Percentiles rank a stretch among this genome's conserved stretches.
phyloP scores from a whole-genome alignment of 257 asterid genomes.

The Haberlea rhodopensis region DNA sequence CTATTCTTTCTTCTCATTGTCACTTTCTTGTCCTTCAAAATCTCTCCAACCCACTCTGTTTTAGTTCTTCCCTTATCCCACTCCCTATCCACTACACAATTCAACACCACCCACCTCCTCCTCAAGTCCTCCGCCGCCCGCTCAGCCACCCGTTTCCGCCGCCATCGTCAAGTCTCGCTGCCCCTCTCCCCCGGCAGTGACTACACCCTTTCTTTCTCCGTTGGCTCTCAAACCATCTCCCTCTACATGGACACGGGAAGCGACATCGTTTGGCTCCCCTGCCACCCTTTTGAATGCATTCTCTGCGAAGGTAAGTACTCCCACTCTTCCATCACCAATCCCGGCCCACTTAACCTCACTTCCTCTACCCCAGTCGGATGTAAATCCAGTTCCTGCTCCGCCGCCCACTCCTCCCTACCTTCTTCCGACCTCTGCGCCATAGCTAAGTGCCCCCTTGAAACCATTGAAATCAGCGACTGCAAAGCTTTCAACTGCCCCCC shows the following conservation, averaged over 20 bases:
- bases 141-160: slow-evolving; percentile 65
- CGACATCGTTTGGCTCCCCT: slow-evolving; percentile 95
- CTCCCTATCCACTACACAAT: slow-evolving; percentile 47
- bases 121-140: slow-evolving; percentile 68
- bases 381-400: slow-evolving; percentile 73
- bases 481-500: slow-evolving; percentile 53
- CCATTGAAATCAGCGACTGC: slow-evolving; percentile 68
- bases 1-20: slow-evolving; percentile 27
- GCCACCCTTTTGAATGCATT: slow-evolving; percentile 80
- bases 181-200: slow-evolving; percentile 86
- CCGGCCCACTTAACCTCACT: slow-evolving; percentile 67
- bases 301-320: slow-evolving; percentile 82
- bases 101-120: slow-evolving; percentile 66
- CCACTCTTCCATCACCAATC: slow-evolving; percentile 49
- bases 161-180: slow-evolving; percentile 68
- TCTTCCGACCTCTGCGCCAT: slow-evolving; percentile 84
- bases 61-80: slow-evolving; percentile 64
- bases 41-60: slow-evolving; percentile 15
- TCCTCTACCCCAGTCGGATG: slow-evolving; percentile 49
- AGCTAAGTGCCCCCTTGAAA: slow-evolving; percentile 73
- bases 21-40: slow-evolving; percentile 12
- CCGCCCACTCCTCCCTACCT: slow-evolving; percentile 57
- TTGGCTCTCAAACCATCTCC: slow-evolving; percentile 66
- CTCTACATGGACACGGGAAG: slow-evolving; percentile 97
- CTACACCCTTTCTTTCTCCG: slow-evolving; percentile 70